A percentile compares a stretch with the other conserved stretches of the same genome.
These are phyloP conservation scores for Corchorus olitorius DNA, from an alignment of 345 rosid genomes.

Conservation along the genomic window DNA sequence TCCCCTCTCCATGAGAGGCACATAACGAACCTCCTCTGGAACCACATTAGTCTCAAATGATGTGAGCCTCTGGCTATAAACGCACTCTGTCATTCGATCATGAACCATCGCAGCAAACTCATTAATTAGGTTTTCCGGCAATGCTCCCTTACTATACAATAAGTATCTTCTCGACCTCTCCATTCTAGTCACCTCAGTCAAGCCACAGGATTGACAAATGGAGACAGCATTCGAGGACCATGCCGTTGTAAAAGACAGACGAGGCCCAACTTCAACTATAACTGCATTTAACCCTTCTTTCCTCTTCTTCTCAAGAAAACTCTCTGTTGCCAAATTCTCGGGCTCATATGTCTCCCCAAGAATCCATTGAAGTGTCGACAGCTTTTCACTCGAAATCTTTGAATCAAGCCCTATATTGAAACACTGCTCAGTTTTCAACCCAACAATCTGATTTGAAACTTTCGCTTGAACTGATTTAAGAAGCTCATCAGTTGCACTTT, in stretches of 20 bases:
- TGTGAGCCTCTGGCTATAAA: conserved; percentile 53
- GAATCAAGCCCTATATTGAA: conserved; percentile 69
- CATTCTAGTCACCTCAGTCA: conserved; percentile 71
- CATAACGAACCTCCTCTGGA: conserved; percentile 68
- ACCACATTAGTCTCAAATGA: conserved; percentile 71
- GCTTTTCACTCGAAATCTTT: conserved; percentile 48
- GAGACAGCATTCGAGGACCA: conserved; percentile 97
- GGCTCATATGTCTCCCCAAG: conserved; percentile 91
- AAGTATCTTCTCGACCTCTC: conserved; percentile 90
- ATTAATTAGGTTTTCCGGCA: conserved; percentile 54
- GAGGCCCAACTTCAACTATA: conserved; percentile 83
- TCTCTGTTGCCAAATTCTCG: conserved; percentile 68
- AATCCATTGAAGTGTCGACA: conserved; percentile 72
- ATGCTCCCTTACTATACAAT: conserved; percentile 54
- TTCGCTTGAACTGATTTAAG: conserved; percentile 67
- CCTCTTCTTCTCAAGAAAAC: conserved; percentile 79
- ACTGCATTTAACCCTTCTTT: conserved; percentile 58
- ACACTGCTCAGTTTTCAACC: conserved; percentile 82
- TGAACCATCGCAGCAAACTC: conserved; percentile 85
- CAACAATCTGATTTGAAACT: conserved; percentile 65
- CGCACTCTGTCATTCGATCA: conserved; percentile 91
- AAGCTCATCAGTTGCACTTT: conserved; percentile 63
- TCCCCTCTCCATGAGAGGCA: conserved; percentile 90
- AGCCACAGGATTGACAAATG: conserved; percentile 76
- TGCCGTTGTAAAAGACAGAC: conserved; percentile 89